Evolutionary conservation across 495 filamentous ascomycete genomes (phyloP).

Genomic region (Haplographium delicatum): DNA sequence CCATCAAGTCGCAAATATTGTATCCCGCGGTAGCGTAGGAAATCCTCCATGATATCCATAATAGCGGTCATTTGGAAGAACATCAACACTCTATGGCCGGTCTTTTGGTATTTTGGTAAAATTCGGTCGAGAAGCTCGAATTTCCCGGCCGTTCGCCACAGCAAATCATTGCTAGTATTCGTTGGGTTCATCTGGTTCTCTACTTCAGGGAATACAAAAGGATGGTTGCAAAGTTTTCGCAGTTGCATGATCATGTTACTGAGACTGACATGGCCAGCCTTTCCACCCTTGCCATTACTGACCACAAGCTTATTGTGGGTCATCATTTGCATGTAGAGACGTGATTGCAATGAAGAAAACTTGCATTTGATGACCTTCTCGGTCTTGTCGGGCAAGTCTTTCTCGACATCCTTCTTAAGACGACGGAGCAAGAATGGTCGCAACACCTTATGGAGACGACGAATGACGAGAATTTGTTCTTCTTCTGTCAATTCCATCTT

Average conservation of each 20-base stretch:
- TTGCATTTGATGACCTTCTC: constrained; percentile 99
- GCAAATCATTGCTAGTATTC: constrained; percentile 78
- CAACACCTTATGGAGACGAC: constrained; percentile 95
- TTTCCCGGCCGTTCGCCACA: constrained; percentile 96
- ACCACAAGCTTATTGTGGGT: constrained; percentile 91
- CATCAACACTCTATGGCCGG: constrained; percentile 92
- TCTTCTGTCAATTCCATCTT: constrained; percentile 99
- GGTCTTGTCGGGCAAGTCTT: constrained; percentile 96
- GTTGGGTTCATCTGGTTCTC: constrained; percentile 96
- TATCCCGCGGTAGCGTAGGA: constrained; percentile 74
- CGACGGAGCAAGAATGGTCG: constrained; percentile 95
- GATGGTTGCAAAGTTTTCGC: constrained; percentile 98
- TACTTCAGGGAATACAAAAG: constrained; percentile 96
- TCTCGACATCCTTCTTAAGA: constrained; percentile 99
- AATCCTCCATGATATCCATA: constrained; percentile 99
- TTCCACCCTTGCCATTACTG: constrained; percentile 90
- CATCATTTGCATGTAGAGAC: constrained; percentile 93
- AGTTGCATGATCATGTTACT: constrained; percentile 99
- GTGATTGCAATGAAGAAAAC: constrained; percentile 89
- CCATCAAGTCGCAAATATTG: constrained; percentile 90
- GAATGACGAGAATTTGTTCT: constrained; percentile 97
- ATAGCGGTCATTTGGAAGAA: constrained; percentile 99
- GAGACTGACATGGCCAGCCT: constrained; percentile 88
- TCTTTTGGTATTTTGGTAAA: constrained; percentile 83
- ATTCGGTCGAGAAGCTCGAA: constrained; percentile 93